These are phyloP conservation scores for Stachybotrys chlorohalonatus DNA, from an alignment of 2,329 filamentous ascomycete genomes.

Conservation along the genomic window DNA sequence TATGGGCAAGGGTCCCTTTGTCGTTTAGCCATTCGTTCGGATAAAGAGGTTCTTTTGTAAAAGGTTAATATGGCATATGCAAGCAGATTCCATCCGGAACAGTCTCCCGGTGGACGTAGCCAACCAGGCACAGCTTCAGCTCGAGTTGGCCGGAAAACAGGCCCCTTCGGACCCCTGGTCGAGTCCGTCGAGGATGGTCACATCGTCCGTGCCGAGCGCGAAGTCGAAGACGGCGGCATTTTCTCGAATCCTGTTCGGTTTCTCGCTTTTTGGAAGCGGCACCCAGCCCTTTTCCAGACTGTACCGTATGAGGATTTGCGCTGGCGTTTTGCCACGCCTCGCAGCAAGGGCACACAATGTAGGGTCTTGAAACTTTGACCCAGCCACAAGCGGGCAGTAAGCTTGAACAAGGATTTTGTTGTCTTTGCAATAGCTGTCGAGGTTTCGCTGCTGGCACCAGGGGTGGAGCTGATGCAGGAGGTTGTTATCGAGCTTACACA, in stretches of 20 bases:
- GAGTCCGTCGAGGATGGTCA: slow-evolving; percentile 28
- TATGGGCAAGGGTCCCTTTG: not conserved
- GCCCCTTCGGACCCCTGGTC: slow-evolving; percentile 18
- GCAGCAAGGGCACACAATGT: slow-evolving; percentile 46
- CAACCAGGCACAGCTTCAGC: slow-evolving; percentile 1
- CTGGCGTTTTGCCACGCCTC: slow-evolving; percentile 50
- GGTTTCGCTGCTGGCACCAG: slow-evolving; percentile 49
- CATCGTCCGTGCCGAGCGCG: slow-evolving; percentile 45
- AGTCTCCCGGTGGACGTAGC: not conserved
- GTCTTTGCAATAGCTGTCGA: slow-evolving; percentile 56
- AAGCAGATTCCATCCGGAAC: not conserved
- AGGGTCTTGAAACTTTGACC: slow-evolving; percentile 36
- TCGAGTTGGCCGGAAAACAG: slow-evolving; percentile 20
- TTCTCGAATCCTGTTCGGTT: slow-evolving; percentile 45
- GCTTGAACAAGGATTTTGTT: slow-evolving; percentile 54
- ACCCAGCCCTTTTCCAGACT: slow-evolving; percentile 62
- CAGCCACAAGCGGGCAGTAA: slow-evolving; percentile 27
- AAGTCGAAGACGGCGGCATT: slow-evolving; percentile 57
- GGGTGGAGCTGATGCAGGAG: slow-evolving; percentile 51
- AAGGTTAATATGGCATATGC: not conserved
- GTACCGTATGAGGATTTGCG: slow-evolving; percentile 61
- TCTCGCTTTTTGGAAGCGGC: slow-evolving; percentile 58
- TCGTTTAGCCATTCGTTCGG: not conserved
- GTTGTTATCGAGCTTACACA: not conserved
- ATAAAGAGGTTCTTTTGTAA: not conserved